Evolutionary conservation across 176 grass and related monocot genomes (phyloP).

Genomic region (Miscanthus lutarioriparius): DNA sequence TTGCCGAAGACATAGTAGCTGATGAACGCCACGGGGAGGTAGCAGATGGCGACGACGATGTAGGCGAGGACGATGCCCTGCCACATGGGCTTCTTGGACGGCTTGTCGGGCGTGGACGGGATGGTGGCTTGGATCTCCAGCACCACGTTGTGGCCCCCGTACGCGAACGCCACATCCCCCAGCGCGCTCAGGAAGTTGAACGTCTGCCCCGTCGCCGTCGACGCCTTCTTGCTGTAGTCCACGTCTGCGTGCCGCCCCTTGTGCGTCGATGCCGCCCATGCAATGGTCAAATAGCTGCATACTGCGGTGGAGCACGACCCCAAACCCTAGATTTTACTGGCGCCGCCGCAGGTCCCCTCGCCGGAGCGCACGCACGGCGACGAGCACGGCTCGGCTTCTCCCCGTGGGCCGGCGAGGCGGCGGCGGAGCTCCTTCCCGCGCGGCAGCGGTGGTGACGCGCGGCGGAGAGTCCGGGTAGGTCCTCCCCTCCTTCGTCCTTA

Average conservation of each 20-base stretch:
- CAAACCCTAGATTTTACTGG: too few relatives aligned
- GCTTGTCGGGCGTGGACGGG: conserved; percentile 57
- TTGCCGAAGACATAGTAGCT: conserved; percentile 74
- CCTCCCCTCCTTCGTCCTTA: too few relatives aligned
- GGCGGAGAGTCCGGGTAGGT: too few relatives aligned
- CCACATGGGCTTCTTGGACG: conserved; percentile 83
- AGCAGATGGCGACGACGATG: conserved; percentile 62
- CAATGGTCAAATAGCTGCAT: conserved; percentile 69
- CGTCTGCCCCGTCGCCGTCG: background rate
- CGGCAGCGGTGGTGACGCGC: too few relatives aligned
- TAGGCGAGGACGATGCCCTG: conserved; percentile 65
- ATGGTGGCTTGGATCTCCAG: conserved; percentile 92
- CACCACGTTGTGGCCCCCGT: conserved; percentile 80
- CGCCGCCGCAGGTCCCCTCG: too few relatives aligned
- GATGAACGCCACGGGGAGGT: conserved; percentile 72
- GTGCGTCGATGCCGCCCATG: conserved; percentile 44
- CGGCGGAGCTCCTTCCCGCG: too few relatives aligned
- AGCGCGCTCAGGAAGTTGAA: conserved; percentile 56
- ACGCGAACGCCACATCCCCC: conserved; percentile 59
- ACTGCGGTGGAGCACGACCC: too few relatives aligned
- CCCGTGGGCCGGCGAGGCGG: too few relatives aligned
- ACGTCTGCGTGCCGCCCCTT: conserved; percentile 35
- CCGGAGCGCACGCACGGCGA: too few relatives aligned
- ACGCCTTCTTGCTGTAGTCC: conserved; percentile 44
- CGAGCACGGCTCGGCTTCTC: too few relatives aligned